Evolutionary conservation across 257 asterid genomes (phyloP).

Genomic region (Eustoma russellianum): DNA sequence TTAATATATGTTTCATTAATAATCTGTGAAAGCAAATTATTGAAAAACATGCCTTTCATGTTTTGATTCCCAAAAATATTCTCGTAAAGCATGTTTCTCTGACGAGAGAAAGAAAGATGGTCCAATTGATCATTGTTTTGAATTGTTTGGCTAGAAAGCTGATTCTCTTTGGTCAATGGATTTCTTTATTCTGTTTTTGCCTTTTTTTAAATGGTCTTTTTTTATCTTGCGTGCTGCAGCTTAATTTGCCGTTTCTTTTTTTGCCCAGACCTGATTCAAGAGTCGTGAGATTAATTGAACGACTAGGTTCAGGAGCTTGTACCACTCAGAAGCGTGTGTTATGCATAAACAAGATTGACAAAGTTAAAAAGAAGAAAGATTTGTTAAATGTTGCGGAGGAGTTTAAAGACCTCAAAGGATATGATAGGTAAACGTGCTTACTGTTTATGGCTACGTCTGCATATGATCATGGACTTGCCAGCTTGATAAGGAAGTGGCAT

Average conservation of each 20-base stretch:
- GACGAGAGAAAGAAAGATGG: no score
- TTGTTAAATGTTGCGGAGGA: slow-evolving; percentile 60
- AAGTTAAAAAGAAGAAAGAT: slow-evolving; percentile 69
- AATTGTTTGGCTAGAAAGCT: no score
- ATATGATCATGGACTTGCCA: neutral
- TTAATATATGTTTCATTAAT: no score
- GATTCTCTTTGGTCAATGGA: no score
- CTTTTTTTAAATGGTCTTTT: neutral
- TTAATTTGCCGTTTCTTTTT: neutral
- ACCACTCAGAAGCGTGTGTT: slow-evolving; percentile 69
- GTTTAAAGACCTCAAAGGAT: slow-evolving; percentile 79
- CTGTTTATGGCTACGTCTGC: neutral
- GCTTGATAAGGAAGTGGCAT: slow-evolving; percentile 1
- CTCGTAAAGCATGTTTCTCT: no score
- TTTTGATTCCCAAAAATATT: no score
- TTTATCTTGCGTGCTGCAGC: neutral
- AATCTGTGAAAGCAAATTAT: no score
- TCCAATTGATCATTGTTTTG: no score
- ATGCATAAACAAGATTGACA: slow-evolving; percentile 89
- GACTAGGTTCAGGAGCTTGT: slow-evolving; percentile 66
- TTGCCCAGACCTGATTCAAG: slow-evolving; percentile 74
- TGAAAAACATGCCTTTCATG: no score
- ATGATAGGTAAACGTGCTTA: slow-evolving; percentile 47
- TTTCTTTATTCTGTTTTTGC: no score
- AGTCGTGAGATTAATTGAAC: slow-evolving; percentile 80